Conservation (phyloP, 768 basidiomycete genomes). For the Mrakia blollopis region DNA sequence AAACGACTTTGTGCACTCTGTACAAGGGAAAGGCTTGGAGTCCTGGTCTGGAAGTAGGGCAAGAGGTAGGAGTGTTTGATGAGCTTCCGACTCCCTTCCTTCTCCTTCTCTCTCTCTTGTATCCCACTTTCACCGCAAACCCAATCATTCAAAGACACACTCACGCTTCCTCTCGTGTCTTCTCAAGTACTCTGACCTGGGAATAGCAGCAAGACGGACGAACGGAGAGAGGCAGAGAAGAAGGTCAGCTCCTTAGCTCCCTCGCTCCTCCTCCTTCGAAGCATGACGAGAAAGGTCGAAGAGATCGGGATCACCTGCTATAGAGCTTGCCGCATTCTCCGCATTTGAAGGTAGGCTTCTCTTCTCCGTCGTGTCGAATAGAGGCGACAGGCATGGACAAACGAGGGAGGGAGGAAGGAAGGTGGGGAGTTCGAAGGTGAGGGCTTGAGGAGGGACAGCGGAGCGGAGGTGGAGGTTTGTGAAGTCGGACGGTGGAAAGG, state of each 20-base stretch:
- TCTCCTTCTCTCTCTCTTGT: background rate
- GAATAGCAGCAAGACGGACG: background rate
- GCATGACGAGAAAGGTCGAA: background rate
- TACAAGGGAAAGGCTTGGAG: conserved; percentile 25
- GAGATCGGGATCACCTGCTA: conserved; percentile 4
- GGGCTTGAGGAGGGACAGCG: background rate
- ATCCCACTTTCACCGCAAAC: no score
- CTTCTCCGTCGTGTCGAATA: background rate
- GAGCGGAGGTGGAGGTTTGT: background rate
- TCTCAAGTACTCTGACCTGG: conserved; percentile 20
- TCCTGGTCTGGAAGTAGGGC: conserved; percentile 8
- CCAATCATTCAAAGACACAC: background rate
- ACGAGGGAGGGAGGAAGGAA: background rate
- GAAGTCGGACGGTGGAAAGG: no score
- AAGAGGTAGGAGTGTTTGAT: background rate
- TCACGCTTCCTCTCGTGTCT: conserved; percentile 26
- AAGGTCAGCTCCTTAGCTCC: background rate
- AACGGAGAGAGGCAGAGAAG: no score
- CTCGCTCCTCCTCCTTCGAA: background rate
- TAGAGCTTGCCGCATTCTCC: conserved; percentile 9
- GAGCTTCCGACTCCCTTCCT: background rate
- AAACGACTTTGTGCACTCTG: conserved; percentile 26
- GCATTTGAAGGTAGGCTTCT: conserved; percentile 17
- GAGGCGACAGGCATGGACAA: background rate
- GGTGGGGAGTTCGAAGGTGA: background rate